phyloP scores from a whole-genome alignment of 495 filamentous ascomycete genomes.

The Darksidea phi region DNA sequence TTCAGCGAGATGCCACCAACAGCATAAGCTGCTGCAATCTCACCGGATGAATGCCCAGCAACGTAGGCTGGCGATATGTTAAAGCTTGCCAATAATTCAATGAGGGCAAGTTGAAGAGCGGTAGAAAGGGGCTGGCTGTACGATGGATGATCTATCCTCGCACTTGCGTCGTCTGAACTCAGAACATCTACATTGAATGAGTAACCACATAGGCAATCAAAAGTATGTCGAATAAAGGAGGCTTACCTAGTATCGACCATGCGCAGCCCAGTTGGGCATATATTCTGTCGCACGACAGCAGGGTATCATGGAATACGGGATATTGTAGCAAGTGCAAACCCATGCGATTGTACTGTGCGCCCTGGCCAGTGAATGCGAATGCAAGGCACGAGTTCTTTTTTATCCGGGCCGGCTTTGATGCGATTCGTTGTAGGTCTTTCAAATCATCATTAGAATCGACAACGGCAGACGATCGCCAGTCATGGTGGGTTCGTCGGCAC shows the following conservation, averaged over 20 bases:
- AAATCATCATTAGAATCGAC: background rate
- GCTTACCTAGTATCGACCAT: conserved; percentile 1
- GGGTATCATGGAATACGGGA: conserved; percentile 42
- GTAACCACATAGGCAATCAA: background rate
- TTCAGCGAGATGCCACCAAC: conserved; percentile 19
- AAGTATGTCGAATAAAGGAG: too few species aligned
- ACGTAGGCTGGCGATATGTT: background rate
- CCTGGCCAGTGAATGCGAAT: conserved; percentile 11
- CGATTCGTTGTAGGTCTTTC: conserved; percentile 13
- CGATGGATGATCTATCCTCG: background rate
- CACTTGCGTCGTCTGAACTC: background rate
- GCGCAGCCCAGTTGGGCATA: background rate
- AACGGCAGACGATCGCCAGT: background rate
- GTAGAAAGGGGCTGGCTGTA: conserved; percentile 39
- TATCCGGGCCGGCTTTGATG: conserved; percentile 24
- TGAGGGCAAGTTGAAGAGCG: conserved; percentile 25
- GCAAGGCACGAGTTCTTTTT: background rate
- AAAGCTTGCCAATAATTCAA: conserved; percentile 22
- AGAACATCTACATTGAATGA: too few species aligned
- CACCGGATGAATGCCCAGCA: conserved; percentile 13
- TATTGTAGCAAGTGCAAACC: conserved; percentile 22
- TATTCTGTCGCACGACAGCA: background rate
- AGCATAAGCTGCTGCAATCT: conserved; percentile 14
- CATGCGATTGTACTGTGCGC: conserved; percentile 7
- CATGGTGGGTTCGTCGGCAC: background rate